Base-by-base conservation (phyloP, 2,329 filamentous ascomycete species). In the Fusarium scirpi region DNA sequence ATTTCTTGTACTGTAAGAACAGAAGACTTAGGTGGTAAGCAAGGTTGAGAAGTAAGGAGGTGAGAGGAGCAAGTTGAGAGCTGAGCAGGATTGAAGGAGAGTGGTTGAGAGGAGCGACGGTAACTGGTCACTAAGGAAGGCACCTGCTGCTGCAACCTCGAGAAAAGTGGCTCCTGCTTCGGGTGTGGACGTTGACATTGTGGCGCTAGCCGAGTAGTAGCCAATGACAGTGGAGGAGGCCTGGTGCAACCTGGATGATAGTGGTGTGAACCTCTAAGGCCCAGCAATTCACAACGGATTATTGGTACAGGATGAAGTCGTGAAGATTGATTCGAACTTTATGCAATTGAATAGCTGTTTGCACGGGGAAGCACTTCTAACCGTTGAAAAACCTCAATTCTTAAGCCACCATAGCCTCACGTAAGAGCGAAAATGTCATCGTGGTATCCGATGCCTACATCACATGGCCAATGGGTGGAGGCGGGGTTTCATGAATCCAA, bases 81-180 rank as follows among this genome's bases (percentile, higher is more conserved):
- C 29, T 38, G 54, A 52, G 47, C 32, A 32, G 48, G 52, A 34
- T 49, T 49, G 51, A 56, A 53, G 63, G 57, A 48, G 56, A 58
- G 65, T 58, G 56, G 62, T 66, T 46, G 55, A 57, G 46, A 65
- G 45, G 57, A 58, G 48, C 48, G 52, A 59, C 32, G 53, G 65
- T 58, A 43, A 67, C 65, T 53, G 58, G 67, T 63, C 47, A 65
- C 67, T 34, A 52, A 40, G 27, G 52, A 47, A 67, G 67, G 67
- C 67, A 70, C 44, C 48, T 68, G 57, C 41, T 66, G 46, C 46
- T 70, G 43, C 51, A 54, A 62, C 53, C 47, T 48, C 22, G 51
- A 32, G 54, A 68, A 64, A 64, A 68, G 65, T 68, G 65, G 65
- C 25, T 58, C 52, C 47, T 62, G 20, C 44, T 38, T 51, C 51